Conservation (phyloP, 2,329 filamentous ascomycete species). For the Ascosphaera apis region DNA sequence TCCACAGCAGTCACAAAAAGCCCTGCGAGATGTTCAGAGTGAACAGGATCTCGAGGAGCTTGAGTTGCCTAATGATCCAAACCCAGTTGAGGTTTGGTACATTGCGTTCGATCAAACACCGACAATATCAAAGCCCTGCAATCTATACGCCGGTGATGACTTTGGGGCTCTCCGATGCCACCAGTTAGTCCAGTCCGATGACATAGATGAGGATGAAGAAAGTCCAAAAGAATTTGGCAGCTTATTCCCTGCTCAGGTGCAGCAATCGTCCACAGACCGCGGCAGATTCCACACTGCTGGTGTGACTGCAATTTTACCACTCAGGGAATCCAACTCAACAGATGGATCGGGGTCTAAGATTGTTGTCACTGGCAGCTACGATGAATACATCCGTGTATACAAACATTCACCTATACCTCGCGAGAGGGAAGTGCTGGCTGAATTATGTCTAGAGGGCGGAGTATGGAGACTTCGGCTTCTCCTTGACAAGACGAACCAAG, state of each 20-base stretch:
- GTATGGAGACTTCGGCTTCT: conserved; percentile 9
- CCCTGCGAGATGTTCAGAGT: no score
- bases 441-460: no score
- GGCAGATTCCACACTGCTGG: conserved; percentile 50
- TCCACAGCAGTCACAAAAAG: conserved; percentile 19
- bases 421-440: no score
- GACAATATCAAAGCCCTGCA: conserved; percentile 3
- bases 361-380: conserved; percentile 74
- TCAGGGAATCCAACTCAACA: conserved; percentile 27
- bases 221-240: conserved; percentile 2
- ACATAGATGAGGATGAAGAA: conserved; percentile 3
- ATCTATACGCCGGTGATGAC: conserved; percentile 19
- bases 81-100: conserved; percentile 22
- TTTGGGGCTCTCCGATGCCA: conserved; percentile 15
- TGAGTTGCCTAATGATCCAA: no score
- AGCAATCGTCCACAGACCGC: conserved; percentile 21
- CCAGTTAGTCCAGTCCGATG: conserved; percentile 7
- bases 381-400: conserved; percentile 54
- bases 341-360: conserved; percentile 32
- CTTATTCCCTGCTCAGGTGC: conserved; percentile 1
- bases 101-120: conserved; percentile 8
- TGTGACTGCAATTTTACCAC: conserved; percentile 63
- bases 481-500: not conserved
- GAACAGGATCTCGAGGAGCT: no score
- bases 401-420: conserved; percentile 28